Evolutionary conservation across 2,329 filamentous ascomycete genomes (phyloP), one percentile per base, ranked within the genome.

Genomic region (Colletotrichum sp.): DNA sequence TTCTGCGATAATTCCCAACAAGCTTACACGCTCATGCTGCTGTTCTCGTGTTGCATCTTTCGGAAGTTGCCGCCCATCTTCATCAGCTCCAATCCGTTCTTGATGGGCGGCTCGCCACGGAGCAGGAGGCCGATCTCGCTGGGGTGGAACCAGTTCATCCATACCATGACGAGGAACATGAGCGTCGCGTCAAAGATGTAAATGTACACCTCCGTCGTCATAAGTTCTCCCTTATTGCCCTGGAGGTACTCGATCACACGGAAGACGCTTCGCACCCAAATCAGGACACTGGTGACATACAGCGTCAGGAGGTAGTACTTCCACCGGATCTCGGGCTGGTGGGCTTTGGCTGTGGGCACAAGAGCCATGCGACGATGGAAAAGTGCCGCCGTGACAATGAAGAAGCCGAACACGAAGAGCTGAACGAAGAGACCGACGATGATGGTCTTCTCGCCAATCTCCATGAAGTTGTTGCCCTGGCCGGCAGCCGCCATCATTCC

Each of bases 341-440:
- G 26, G 2, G 39, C 75, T 64, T 36, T 83, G 4, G 66, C 63
- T 0, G 81, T 84, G 6, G 79, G 79, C 6, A 49, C 44, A 2
- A n/a, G 34, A 5, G 21, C 18, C 12, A 82, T 63, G 6, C 80
- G 79, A 10, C 71, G 72, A 74, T 91, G 87, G 80, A 90, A 90
- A 0, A 88, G 77, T 1, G 85, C 77, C 0, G 88, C 85, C 0
- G 87, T 84, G 5, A 87, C 59, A 12, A 91, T 82, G 79, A 92
- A 92, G 63, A 91, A 83, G 18, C 84, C 83, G 76, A 92, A 91
- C 59, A 89, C 84, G 26, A 88, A 52, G 4, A 92, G 85, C 78
- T 93, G 91, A 3, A 91, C 80, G n/a, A 89, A 82, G 4, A 93
- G 82, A 10, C 90, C 90, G 5, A 78, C 86, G 16, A 92, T 82